Conservation (phyloP, 2,329 filamentous ascomycete species). For the Fusarium nurragi region DNA sequence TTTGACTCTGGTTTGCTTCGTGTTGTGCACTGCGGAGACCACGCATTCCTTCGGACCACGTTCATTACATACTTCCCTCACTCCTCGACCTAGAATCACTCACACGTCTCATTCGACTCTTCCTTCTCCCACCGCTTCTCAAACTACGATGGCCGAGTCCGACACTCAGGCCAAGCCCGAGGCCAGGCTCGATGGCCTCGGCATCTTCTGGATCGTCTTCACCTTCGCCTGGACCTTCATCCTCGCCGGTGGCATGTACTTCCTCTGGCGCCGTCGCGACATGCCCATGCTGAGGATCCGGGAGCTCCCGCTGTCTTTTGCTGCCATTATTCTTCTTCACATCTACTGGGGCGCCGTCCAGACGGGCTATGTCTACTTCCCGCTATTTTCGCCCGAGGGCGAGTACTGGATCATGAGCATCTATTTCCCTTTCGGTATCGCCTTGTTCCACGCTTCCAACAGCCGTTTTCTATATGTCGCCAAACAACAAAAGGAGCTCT, state of each 20-base stretch:
- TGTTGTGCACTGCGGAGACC: constrained; percentile 3
- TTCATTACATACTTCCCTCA: constrained; percentile 28
- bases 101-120: background rate
- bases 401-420: constrained; percentile 75
- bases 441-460: constrained; percentile 72
- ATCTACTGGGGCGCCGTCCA: constrained; percentile 55
- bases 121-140: background rate
- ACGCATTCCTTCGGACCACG: constrained; percentile 39
- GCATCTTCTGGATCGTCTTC: constrained; percentile 54
- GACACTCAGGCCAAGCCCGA: constrained; percentile 35
- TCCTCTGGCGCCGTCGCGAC: constrained; percentile 52
- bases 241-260: constrained; percentile 53
- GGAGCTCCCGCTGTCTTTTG: constrained; percentile 53
- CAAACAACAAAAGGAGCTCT: constrained; percentile 60
- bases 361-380: constrained; percentile 52
- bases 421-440: constrained; percentile 71
- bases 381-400: constrained; percentile 58
- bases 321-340: constrained; percentile 53
- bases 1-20: background rate
- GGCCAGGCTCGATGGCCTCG: constrained; percentile 50
- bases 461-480: constrained; percentile 68
- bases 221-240: constrained; percentile 52
- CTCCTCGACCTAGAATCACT: background rate
- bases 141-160: constrained; percentile 33
- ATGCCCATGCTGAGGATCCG: constrained; percentile 54